Percentiles rank a stretch among this genome's conserved stretches.
These are phyloP conservation scores for Rubia yunnanensis DNA, from an alignment of 257 asterid genomes.

Conservation along the genomic window DNA sequence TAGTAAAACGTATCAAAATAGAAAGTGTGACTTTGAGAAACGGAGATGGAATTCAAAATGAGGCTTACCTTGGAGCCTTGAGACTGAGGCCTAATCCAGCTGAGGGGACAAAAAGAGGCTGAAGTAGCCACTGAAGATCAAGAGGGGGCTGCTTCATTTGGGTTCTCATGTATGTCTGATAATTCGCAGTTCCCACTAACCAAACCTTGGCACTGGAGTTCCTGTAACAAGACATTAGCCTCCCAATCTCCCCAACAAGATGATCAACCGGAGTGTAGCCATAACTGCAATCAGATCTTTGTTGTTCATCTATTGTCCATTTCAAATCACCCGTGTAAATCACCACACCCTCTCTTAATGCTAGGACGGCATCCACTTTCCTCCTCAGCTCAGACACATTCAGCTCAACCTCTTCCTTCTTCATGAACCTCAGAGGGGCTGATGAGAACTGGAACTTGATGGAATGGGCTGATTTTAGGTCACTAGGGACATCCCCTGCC, in stretches of 20 bases:
- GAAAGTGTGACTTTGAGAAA: too few relatives aligned
- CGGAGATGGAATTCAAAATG: background rate
- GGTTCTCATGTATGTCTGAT: constrained; percentile 58
- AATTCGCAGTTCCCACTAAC: constrained; percentile 61
- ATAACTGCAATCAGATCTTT: constrained; percentile 10
- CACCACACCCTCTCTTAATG: constrained; percentile 35
- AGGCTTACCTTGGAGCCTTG: too few relatives aligned
- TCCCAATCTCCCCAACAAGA: constrained; percentile 51
- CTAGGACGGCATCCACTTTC: constrained; percentile 40
- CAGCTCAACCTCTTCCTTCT: constrained; percentile 50
- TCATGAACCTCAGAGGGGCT: constrained; percentile 52
- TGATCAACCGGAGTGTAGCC: constrained; percentile 45
- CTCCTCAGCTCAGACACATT: constrained; percentile 51
- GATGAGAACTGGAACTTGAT: constrained; percentile 48
- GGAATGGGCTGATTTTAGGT: constrained; percentile 33
- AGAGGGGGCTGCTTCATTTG: constrained; percentile 65
- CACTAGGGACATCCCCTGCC: constrained; percentile 48
- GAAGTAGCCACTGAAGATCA: constrained; percentile 60
- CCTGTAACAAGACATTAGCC: constrained; percentile 29
- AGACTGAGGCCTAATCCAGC: constrained; percentile 49
- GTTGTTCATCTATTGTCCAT: constrained; percentile 42
- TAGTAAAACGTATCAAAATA: too few relatives aligned
- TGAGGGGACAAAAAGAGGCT: constrained; percentile 54
- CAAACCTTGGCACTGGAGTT: constrained; percentile 40
- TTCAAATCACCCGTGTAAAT: constrained; percentile 58